Base-by-base conservation (phyloP, 306 rosid species). In the Castanea mollissima region DNA sequence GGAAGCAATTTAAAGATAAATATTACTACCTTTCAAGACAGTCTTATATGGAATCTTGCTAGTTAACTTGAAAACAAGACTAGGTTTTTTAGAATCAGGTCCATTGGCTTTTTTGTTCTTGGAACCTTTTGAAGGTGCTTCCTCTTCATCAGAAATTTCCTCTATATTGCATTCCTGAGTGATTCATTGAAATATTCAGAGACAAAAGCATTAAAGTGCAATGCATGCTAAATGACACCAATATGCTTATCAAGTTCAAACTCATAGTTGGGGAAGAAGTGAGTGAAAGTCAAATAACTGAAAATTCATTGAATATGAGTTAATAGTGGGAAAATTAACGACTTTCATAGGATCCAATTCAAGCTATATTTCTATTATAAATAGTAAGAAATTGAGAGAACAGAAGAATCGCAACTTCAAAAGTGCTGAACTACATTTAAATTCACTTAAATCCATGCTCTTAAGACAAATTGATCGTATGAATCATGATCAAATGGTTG, bases 41-140 rank as follows among this genome's bases (percentile, higher is more conserved):
- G 92, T 88, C 80, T 88, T 88, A 44, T 86, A 86, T 19, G 87
- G 83, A 77, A 89, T 83, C 90, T 79, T 89, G 84, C 84, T 89
- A 13, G 90, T 84, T 71, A 89, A 82, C 79, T 84, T 82, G 79
- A 89, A 86, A 78, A 78, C 56, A 73, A 89, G 88, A 80, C 74
- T 82, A 6, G 91, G 29, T 82, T 76, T 76, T 80, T 76, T 88
- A 69, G 89, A 83, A 75, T 84, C 90, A 18, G 86, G 82, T 80
- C 90, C 90, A 73, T 86, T 86, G 73, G 90, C 85, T 83, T 86
- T 89, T 68, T 84, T 89, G 78, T 84, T 89, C 85, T 88, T 88
- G 54, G 92, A 86, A 73, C 78, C 82, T 83, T 88, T 88, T 55
- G 83, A 69, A 51, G 88, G 21, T 69, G 73, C 82, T 73, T 84